Evolutionary conservation across 176 grass and related monocot genomes (phyloP).

Genomic region (Poa annua): DNA sequence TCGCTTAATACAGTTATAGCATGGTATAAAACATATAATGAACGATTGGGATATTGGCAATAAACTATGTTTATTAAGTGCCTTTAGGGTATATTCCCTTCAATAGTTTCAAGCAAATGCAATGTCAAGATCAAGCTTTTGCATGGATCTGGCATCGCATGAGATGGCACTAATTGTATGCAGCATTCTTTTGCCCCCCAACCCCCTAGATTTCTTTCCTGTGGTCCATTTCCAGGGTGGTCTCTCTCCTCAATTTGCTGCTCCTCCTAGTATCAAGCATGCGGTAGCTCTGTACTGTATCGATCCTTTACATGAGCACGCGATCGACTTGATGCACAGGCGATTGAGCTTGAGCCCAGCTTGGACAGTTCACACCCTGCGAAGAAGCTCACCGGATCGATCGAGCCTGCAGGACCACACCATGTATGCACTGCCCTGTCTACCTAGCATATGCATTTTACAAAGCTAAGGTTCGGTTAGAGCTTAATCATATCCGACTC

Average conservation of each 20-base stretch:
- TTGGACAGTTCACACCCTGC: slow-evolving; percentile 6
- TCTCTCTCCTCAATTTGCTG: not conserved
- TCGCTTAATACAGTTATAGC: too few species aligned
- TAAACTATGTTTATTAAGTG: too few species aligned
- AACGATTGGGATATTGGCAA: too few species aligned
- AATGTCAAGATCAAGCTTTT: slow-evolving; percentile 6
- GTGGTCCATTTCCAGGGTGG: slow-evolving; percentile 24
- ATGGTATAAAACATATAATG: too few species aligned
- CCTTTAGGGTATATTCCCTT: too few species aligned
- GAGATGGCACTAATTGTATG: not conserved
- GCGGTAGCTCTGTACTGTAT: not conserved
- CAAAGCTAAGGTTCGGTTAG: not conserved
- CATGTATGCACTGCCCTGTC: not conserved
- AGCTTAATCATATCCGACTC: not conserved
- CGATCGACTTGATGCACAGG: not conserved
- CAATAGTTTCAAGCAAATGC: too few species aligned
- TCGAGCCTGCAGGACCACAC: not conserved
- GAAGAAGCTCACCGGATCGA: not conserved
- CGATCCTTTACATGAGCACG: not conserved
- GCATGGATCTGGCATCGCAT: slow-evolving; percentile 1
- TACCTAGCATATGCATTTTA: not conserved
- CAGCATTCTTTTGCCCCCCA: not conserved
- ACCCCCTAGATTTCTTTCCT: not conserved
- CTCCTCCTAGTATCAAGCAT: not conserved
- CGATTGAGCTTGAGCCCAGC: not conserved